Conservation (phyloP, 371 early-diverging fungal genomes). For the Quaeritorhiza haematococci region DNA sequence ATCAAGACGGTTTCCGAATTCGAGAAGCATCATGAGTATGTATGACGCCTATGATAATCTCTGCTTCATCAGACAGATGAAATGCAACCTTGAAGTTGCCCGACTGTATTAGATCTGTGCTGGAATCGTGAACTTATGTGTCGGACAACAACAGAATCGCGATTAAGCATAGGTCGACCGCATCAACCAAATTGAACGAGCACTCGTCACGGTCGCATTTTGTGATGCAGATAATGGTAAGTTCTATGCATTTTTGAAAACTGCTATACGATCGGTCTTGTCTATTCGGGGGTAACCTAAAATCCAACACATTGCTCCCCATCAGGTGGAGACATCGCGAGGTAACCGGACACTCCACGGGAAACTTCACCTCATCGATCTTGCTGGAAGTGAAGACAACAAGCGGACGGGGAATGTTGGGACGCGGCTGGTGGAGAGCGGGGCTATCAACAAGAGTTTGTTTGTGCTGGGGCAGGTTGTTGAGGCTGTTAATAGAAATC, state of each 20-base stretch:
- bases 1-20: too few species aligned
- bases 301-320: constrained; percentile 6
- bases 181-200: constrained; percentile 92
- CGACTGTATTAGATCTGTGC: too few species aligned
- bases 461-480: constrained; percentile 95
- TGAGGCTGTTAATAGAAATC: too few species aligned
- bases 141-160: too few species aligned
- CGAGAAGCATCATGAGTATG: too few species aligned
- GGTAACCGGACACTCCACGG: neutral
- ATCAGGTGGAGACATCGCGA: neutral
- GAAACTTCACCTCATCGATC: constrained; percentile 3
- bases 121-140: too few species aligned
- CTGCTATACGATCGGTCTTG: constrained; percentile 44
- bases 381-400: neutral
- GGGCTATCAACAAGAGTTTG: constrained; percentile 97
- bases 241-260: constrained; percentile 93
- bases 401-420: neutral
- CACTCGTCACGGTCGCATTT: constrained; percentile 89
- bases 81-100: constrained; percentile 4
- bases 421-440: too few species aligned
- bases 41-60: too few species aligned
- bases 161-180: constrained; percentile 70
- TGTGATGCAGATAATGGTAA: neutral
- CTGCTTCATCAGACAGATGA: neutral
- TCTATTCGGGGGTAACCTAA: neutral